A percentile compares a stretch with the other conserved stretches of the same genome.
Conservation (phyloP, 192 early-diverging fungal genomes). For the Ambispora gerdemannii region DNA sequence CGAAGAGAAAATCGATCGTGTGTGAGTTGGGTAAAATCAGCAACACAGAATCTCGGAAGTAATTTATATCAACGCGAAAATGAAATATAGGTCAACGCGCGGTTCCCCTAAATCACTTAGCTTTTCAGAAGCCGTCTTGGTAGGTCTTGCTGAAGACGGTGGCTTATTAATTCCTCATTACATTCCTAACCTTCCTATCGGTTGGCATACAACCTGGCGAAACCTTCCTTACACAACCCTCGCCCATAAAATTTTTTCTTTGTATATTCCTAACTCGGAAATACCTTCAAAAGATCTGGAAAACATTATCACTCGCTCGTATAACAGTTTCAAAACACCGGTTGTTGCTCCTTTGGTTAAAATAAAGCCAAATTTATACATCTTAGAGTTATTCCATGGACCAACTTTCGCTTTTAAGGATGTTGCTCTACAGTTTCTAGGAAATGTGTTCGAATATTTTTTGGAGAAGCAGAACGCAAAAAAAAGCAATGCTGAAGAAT, state of each 20-base stretch:
- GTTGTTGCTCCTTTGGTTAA: constrained; percentile 76
- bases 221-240: constrained; percentile 74
- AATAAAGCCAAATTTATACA: constrained; percentile 61
- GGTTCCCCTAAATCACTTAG: constrained; percentile 63
- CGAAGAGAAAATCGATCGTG: too few relatives aligned
- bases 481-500: constrained; percentile 46
- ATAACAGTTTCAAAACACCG: constrained; percentile 70
- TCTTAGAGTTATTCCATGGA: constrained; percentile 94
- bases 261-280: constrained; percentile 77
- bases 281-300: constrained; percentile 72
- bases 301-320: constrained; percentile 66
- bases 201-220: constrained; percentile 73
- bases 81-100: constrained; percentile 92
- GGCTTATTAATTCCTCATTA: constrained; percentile 89
- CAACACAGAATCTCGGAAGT: too few relatives aligned
- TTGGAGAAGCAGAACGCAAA: constrained; percentile 67
- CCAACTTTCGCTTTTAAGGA: constrained; percentile 99
- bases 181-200: constrained; percentile 68
- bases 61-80: too few relatives aligned
- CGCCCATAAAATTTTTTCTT: constrained; percentile 79
- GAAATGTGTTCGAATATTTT: constrained; percentile 98
- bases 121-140: constrained; percentile 90
- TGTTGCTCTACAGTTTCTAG: constrained; percentile 93
- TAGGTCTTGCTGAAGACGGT: constrained; percentile 89
- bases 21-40: too few relatives aligned